Conservation (phyloP, 495 filamentous ascomycete species). For the Corynascus novoguineensis region DNA sequence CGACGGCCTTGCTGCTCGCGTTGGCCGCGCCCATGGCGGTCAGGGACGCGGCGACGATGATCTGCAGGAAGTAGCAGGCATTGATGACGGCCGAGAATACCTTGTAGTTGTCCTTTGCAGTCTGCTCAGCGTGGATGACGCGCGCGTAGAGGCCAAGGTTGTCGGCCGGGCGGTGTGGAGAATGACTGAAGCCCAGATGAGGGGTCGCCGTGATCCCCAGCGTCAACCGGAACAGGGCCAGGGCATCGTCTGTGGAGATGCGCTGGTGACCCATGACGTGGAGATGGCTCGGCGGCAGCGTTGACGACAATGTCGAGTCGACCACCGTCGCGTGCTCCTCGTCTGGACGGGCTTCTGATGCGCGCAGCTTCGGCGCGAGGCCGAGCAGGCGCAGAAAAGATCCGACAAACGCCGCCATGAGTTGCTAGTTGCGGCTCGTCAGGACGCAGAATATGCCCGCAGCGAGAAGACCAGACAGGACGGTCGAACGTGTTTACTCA, state of each 20-base stretch:
- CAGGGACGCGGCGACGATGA: constrained; percentile 8
- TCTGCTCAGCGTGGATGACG: constrained; percentile 4
- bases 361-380: neutral
- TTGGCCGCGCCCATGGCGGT: constrained; percentile 3
- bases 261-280: neutral
- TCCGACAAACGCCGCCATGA: neutral
- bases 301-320: neutral
- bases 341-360: neutral
- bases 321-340: neutral
- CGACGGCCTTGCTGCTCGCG: constrained; percentile 7
- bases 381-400: neutral
- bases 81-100: neutral
- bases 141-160: constrained; percentile 4
- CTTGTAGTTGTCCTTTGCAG: constrained; percentile 6
- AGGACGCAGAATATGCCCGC: neutral
- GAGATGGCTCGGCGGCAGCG: neutral
- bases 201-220: neutral
- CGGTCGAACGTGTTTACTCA: neutral
- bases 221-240: constrained; percentile 1
- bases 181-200: neutral
- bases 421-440: neutral
- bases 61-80: constrained; percentile 5
- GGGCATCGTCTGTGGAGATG: neutral
- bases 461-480: neutral
- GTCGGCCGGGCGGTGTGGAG: neutral